These are phyloP conservation scores for Penicillium sclerotigenum DNA, from an alignment of 2,329 filamentous ascomycete genomes.

Conservation along the genomic window DNA sequence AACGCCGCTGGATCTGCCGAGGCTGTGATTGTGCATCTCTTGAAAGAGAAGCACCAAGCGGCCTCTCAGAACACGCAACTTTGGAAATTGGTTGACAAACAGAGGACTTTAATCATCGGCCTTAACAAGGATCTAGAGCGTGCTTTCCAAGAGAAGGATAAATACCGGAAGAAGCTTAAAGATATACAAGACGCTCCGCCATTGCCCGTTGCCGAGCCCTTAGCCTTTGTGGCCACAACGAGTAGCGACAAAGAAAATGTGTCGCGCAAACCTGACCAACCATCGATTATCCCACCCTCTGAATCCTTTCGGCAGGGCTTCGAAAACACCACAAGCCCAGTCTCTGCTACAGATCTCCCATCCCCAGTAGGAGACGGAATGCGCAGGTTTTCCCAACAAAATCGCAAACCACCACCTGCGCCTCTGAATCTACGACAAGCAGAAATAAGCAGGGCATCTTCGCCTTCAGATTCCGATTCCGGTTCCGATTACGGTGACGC, in stretches of 20 bases:
- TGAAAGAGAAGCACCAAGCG: conserved; percentile 88
- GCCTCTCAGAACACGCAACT: conserved; percentile 87
- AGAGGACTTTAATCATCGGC: conserved; percentile 86
- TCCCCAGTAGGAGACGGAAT: conserved; percentile 17
- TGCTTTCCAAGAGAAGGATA: conserved; percentile 88
- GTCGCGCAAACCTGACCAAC: neutral
- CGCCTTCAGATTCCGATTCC: conserved; percentile 53
- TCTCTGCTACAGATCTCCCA: conserved; percentile 17
- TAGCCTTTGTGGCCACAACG: conserved; percentile 1
- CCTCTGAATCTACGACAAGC: conserved; percentile 67
- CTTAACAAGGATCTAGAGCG: conserved; percentile 93
- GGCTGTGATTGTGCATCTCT: conserved; percentile 78
- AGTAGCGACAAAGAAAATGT: conserved; percentile 2
- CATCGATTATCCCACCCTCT: conserved; percentile 8
- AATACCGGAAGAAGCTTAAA: conserved; percentile 86
- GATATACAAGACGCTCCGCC: conserved; percentile 57
- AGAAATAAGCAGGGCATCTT: conserved; percentile 44
- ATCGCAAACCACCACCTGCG: conserved; percentile 79
- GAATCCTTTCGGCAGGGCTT: conserved; percentile 11
- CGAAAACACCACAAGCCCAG: conserved; percentile 18
- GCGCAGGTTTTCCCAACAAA: conserved; percentile 52
- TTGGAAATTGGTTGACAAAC: conserved; percentile 95
- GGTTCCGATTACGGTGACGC: conserved; percentile 83
- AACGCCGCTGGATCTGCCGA: conserved; percentile 84
- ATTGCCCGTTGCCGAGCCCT: conserved; percentile 24